phyloP scores from a whole-genome alignment of 1,284 basidiomycete species.

The Heterobasidion annosum region DNA sequence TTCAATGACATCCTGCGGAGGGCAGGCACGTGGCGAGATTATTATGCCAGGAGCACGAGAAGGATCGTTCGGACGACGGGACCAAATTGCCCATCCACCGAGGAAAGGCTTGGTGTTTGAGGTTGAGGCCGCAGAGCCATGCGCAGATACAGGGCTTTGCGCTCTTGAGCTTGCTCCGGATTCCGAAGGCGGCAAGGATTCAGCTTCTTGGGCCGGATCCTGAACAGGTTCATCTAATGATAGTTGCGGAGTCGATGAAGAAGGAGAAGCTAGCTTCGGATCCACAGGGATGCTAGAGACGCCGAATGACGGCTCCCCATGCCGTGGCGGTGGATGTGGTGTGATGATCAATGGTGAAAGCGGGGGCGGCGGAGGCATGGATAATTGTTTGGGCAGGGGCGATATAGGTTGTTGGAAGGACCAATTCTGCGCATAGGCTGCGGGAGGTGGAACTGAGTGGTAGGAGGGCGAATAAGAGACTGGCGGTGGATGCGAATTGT shows the following conservation, averaged over 20 bases:
- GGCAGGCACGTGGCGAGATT: constrained; percentile 50
- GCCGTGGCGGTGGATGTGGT: constrained; percentile 13
- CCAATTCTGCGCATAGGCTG: constrained; percentile 10
- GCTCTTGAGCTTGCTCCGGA: constrained; percentile 4
- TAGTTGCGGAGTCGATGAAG: not conserved
- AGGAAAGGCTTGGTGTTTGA: not conserved
- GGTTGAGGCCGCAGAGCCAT: not conserved
- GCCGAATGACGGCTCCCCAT: constrained; percentile 6
- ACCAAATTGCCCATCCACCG: constrained; percentile 52
- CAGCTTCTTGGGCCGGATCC: not conserved
- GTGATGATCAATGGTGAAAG: constrained; percentile 22
- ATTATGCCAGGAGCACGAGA: constrained; percentile 55
- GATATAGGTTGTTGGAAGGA: constrained; percentile 17
- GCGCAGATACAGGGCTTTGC: constrained; percentile 1
- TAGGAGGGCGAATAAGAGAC: constrained; percentile 16
- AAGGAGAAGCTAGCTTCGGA: not conserved
- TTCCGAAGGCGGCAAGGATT: not conserved
- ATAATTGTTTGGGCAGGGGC: constrained; percentile 27
- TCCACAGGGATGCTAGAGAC: not conserved
- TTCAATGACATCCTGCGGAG: constrained; percentile 45
- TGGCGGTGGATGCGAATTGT: constrained; percentile 19
- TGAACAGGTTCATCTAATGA: not conserved
- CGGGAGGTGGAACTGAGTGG: constrained; percentile 16
- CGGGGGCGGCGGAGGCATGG: constrained; percentile 24
- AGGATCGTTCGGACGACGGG: constrained; percentile 53